phyloP scores from a whole-genome alignment of 306 rosid genomes.

The Medicago truncatula region MtrunA17r5.0-ANR NC_053044.1:41960001-41960500 shows the following conservation, averaged over 20 bases:
- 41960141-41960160: not conserved
- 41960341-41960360: constrained; percentile 75
- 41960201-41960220: constrained; percentile 45
- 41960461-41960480: too few relatives aligned
- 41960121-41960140: constrained; percentile 30
- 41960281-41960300: not conserved
- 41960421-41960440: too few relatives aligned
- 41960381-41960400: constrained; percentile 66
- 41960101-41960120: not conserved
- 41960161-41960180: constrained; percentile 26
- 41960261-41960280: not conserved
- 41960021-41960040: not conserved
- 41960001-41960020: constrained; percentile 34
- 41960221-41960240: constrained; percentile 31
- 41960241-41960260: constrained; percentile 5
- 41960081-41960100: not conserved
- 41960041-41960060: constrained; percentile 34
- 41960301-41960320: not conserved
- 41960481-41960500: too few relatives aligned
- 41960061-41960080: constrained; percentile 3
- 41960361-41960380: constrained; percentile 70
- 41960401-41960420: too few relatives aligned
- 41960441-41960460: too few relatives aligned
- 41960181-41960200: constrained; percentile 45
- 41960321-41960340: constrained; percentile 40